A percentile compares a stretch with the other conserved stretches of the same genome.
Conservation (phyloP, 2,329 filamentous ascomycete species). For the Graphium sp. region DNA sequence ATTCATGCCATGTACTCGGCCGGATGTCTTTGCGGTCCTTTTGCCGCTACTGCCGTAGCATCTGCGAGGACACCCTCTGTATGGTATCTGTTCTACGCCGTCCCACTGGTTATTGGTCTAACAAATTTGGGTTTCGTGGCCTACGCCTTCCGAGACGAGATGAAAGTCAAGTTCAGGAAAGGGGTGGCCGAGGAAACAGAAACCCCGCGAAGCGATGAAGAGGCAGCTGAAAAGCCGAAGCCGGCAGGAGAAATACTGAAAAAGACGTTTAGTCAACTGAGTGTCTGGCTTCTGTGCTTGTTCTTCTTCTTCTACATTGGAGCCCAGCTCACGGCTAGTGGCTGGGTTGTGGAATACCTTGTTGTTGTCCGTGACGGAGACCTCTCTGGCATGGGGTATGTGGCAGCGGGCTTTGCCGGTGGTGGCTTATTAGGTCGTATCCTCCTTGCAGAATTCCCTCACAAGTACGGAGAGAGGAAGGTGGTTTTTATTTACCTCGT, state of each 20-base stretch:
- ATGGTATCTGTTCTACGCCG: constrained; percentile 40
- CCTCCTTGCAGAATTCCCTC: constrained; percentile 39
- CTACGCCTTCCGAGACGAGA: constrained; percentile 29
- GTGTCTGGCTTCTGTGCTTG: constrained; percentile 39
- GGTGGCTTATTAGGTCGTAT: constrained; percentile 39
- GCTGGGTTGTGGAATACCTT: constrained; percentile 51
- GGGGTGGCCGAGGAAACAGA: not conserved
- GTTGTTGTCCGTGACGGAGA: constrained; percentile 40
- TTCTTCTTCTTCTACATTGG: constrained; percentile 51
- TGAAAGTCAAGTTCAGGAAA: constrained; percentile 13
- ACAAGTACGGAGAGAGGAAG: constrained; percentile 37
- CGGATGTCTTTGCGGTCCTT: constrained; percentile 38
- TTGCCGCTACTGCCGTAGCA: constrained; percentile 34
- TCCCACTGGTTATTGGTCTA: constrained; percentile 33
- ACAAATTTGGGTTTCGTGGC: constrained; percentile 29
- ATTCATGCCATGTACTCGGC: constrained; percentile 47
- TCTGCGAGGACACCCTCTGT: constrained; percentile 13
- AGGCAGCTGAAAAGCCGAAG: constrained; percentile 6
- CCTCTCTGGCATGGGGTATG: constrained; percentile 40
- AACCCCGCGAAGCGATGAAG: constrained; percentile 12
- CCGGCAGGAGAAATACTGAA: constrained; percentile 20
- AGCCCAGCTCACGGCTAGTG: constrained; percentile 32
- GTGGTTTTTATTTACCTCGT: constrained; percentile 39
- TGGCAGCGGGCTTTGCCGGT: constrained; percentile 42
- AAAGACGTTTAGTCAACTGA: constrained; percentile 21